Conservation (phyloP, 2,329 filamentous ascomycete species). For the Penicillium sp. region DNA sequence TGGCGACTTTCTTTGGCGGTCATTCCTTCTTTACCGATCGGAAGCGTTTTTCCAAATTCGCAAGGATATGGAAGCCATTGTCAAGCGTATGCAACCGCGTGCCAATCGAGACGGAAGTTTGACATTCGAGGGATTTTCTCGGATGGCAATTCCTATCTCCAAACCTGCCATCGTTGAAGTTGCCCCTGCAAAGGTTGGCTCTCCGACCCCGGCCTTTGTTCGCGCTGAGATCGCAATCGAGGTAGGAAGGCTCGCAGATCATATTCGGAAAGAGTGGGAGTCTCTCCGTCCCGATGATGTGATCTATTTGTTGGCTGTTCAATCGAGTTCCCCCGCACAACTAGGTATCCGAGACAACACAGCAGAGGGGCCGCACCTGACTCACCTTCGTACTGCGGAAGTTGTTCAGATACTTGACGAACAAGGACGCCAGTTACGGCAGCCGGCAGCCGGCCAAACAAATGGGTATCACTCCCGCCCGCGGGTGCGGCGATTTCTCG, state of each 20-base stretch:
- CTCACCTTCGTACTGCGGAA: conserved; percentile 74
- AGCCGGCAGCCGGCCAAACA: conserved; percentile 51
- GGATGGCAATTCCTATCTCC: conserved; percentile 83
- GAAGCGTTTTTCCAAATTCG: conserved; percentile 93
- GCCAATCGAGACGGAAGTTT: conserved; percentile 59
- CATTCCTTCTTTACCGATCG: conserved; percentile 80
- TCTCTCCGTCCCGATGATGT: conserved; percentile 80
- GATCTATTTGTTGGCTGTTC: conserved; percentile 78
- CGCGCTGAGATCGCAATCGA: conserved; percentile 83
- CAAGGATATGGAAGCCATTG: conserved; percentile 79
- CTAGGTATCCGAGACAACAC: conserved; percentile 19
- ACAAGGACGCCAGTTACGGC: conserved; percentile 69
- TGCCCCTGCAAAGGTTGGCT: conserved; percentile 76
- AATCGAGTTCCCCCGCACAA: conserved; percentile 50
- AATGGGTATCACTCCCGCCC: conserved; percentile 62
- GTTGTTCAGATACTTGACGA: conserved; percentile 84
- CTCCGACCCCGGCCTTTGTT: conserved; percentile 76
- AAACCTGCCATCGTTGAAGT: conserved; percentile 87
- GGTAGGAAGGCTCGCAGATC: conserved; percentile 71
- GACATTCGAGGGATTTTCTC: conserved; percentile 78
- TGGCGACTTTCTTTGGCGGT: conserved; percentile 95
- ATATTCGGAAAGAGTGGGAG: conserved; percentile 84
- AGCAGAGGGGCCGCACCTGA: conserved; percentile 62
- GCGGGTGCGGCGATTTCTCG: conserved; percentile 65
- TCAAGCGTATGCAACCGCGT: conserved; percentile 75